Evolutionary conservation across 208 protist genomes (phyloP).

Genomic region (Leishmania turanica): DNA sequence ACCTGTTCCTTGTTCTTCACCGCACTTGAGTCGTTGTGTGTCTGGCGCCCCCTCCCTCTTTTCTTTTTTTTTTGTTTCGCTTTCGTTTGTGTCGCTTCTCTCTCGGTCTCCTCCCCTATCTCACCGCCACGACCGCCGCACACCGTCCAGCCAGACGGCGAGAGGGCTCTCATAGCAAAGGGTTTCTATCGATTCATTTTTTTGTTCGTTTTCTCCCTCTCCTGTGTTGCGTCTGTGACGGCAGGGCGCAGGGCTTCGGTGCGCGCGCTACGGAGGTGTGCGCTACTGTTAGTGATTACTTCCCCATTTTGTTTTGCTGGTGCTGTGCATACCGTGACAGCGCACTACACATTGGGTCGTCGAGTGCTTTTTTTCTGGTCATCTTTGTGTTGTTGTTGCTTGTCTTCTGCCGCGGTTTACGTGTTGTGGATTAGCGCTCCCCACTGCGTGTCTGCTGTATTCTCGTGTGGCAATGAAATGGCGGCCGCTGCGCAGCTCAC

Average conservation of each 20-base stretch:
- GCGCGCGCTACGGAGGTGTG: background rate
- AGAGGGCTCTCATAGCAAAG: background rate
- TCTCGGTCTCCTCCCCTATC: background rate
- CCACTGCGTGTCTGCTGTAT: conserved; percentile 2
- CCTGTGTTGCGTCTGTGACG: background rate
- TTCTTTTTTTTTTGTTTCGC: background rate
- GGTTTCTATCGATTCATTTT: background rate
- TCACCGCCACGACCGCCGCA: background rate
- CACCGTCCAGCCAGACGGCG: background rate
- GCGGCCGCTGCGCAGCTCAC: background rate
- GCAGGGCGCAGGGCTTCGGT: background rate
- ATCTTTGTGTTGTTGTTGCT: background rate
- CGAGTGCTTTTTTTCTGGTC: background rate
- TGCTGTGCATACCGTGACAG: background rate
- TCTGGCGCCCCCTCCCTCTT: background rate
- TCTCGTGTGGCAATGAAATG: background rate
- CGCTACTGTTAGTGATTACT: background rate
- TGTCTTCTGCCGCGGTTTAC: background rate
- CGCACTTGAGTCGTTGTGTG: background rate
- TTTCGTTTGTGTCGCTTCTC: background rate
- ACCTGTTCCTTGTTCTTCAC: background rate
- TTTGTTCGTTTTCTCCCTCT: background rate
- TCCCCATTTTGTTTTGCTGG: background rate
- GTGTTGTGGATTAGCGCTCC: background rate
- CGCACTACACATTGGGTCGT: background rate